These are phyloP conservation scores for Ambrosiella beaveri DNA, from an alignment of 2,329 filamentous ascomycete genomes.

Conservation along the genomic window DNA sequence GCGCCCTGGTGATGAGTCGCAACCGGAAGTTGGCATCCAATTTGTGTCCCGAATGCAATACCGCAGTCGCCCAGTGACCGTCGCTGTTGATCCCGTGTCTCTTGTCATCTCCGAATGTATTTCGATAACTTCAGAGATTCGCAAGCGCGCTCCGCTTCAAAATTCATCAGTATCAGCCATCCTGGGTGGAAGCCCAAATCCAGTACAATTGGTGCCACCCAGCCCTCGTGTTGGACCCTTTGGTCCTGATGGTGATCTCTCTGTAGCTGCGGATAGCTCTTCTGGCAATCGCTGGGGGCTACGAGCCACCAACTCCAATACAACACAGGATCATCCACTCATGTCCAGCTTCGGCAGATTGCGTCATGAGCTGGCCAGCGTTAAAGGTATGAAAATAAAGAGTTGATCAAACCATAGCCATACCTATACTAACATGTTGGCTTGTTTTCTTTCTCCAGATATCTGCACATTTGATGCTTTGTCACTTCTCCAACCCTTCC, in stretches of 20 bases:
- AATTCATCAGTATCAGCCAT: slow-evolving; percentile 95
- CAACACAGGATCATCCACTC: slow-evolving; percentile 91
- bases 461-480: slow-evolving; percentile 80
- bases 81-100: slow-evolving; percentile 78
- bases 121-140: slow-evolving; percentile 92
- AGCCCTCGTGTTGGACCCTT: slow-evolving; percentile 18
- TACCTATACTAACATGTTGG: slow-evolving; percentile 1
- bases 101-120: slow-evolving; percentile 98
- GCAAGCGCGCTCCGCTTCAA: slow-evolving; percentile 89
- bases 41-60: slow-evolving; percentile 36
- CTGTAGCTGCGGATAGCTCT: slow-evolving; percentile 30
- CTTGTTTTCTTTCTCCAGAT: slow-evolving; percentile 31
- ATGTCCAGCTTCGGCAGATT: slow-evolving; percentile 88
- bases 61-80: slow-evolving; percentile 47
- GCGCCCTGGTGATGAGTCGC: slow-evolving; percentile 7
- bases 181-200: slow-evolving; percentile 55
- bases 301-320: slow-evolving; percentile 87
- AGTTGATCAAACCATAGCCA: background rate
- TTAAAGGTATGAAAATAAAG: slow-evolving; percentile 44
- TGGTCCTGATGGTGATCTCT: slow-evolving; percentile 21
- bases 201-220: slow-evolving; percentile 34
- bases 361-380: slow-evolving; percentile 69
- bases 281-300: slow-evolving; percentile 80
- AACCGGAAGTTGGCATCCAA: slow-evolving; percentile 3
- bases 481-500: slow-evolving; percentile 75